These are phyloP conservation scores for Lachnellula occidentalis DNA, from an alignment of 2,329 filamentous ascomycete genomes.

Conservation along the genomic window DNA sequence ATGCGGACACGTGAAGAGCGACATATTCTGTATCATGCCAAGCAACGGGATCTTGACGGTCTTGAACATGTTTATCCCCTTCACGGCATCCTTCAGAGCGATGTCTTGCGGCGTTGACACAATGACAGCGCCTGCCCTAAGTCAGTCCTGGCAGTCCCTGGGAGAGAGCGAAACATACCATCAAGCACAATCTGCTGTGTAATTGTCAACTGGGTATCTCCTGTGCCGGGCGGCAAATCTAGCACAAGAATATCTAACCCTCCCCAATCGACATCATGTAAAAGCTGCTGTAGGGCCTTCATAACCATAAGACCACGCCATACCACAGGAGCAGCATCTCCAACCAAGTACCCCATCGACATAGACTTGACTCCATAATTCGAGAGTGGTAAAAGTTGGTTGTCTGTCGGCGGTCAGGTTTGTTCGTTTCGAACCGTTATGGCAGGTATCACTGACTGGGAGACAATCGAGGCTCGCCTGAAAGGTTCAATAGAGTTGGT, in stretches of 20 bases:
- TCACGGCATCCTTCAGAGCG: conserved; percentile 83
- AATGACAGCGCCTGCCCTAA: conserved; percentile 62
- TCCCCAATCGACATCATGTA: conserved; percentile 94
- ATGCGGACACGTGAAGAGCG: conserved; percentile 72
- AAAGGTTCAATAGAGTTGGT: conserved; percentile 79
- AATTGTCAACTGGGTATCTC: conserved; percentile 94
- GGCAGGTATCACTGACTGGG: conserved; percentile 47
- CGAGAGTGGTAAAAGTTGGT: conserved; percentile 77
- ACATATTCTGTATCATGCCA: conserved; percentile 91
- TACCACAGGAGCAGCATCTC: conserved; percentile 74
- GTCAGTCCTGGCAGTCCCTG: conserved; percentile 5
- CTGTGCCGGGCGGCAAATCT: conserved; percentile 89
- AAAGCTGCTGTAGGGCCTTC: conserved; percentile 90
- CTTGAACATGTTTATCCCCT: conserved; percentile 88
- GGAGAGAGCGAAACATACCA: conserved; percentile 44
- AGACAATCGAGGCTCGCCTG: conserved; percentile 71
- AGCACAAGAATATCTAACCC: conserved; percentile 82
- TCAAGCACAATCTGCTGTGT: conserved; percentile 89
- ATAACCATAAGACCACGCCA: conserved; percentile 98
- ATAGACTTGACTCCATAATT: conserved; percentile 97
- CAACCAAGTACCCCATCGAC: conserved; percentile 95
- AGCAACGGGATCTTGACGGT: conserved; percentile 70
- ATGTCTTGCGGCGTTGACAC: conserved; percentile 93
- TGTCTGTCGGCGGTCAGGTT: conserved; percentile 45
- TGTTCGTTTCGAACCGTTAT: conserved; percentile 1